Evolutionary conservation across 371 early-diverging fungal genomes (phyloP), one percentile per base, ranked within the genome.

Genomic region (Lichtheimia ornata): DNA sequence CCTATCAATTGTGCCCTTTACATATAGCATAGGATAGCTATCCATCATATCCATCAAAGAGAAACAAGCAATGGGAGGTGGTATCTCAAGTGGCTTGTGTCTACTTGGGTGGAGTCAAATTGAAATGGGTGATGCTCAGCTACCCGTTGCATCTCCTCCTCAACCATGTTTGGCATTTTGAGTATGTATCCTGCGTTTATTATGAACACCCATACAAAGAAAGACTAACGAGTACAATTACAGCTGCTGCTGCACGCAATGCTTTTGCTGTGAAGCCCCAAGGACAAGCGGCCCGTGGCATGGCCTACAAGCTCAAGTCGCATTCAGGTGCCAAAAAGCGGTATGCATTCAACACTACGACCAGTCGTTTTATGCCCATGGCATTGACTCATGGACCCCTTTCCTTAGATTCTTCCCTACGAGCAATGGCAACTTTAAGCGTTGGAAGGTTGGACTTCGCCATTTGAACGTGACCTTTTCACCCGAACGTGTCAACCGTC

Each of bases 301-400:
- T 80, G 80, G 69, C 77, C 6, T 43, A 64, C 30, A 81, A 81
- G 52, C 63, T 81, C n/a, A 81, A 81, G 44, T 68, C 76, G 30
- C 81, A 81, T 40, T 81, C 81, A 17, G 78, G 81, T 28, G 81
- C 81, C 25, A 78, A 77, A 58, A 81, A 81, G 62, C 70, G 81
- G 78, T 73, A 67, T 25, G 59, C 50, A 4, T 50, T 13, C 22
- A 6, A 22, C 47, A 2, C n/a, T 7, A 25, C 5, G 6, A 20
- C 27, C 5, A 0, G 25, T 5, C 11, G 52, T 24, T 13, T 12
- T 15, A 52, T 52, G 35, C 35, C 35, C 4, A 25, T 18, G 53
- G 27, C 7, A 15, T 25, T 27, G 22, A 18, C 18, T 3, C n/a
- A 1, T 20, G 0, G 30, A 7, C 7, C 20, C 25, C 11, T 6